A percentile compares a stretch with the other conserved stretches of the same genome.
Conservation (phyloP, 768 basidiomycete species). For the Arthromyces matolae region DNA sequence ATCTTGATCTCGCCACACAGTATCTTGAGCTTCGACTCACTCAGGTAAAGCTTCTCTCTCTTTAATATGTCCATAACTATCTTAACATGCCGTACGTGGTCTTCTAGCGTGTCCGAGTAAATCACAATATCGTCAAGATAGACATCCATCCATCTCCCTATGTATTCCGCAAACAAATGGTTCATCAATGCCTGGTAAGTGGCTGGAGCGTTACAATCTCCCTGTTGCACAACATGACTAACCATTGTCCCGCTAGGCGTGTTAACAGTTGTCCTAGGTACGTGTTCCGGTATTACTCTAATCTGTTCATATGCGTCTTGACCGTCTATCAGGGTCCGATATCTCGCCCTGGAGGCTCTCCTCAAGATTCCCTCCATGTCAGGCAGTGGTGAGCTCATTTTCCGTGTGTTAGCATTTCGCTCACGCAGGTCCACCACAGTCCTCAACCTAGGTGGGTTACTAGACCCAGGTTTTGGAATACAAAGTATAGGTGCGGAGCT, state of each 20-base stretch:
- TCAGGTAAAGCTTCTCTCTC: constrained; percentile 28
- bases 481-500: constrained; percentile 33
- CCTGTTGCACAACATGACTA: constrained; percentile 6
- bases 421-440: background rate
- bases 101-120: constrained; percentile 9
- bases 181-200: constrained; percentile 12
- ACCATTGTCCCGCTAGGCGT: constrained; percentile 13
- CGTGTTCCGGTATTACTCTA: constrained; percentile 6
- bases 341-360: background rate
- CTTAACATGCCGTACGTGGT: constrained; percentile 8
- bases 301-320: constrained; percentile 14
- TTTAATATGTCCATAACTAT: constrained; percentile 21
- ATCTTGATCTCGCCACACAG: constrained; percentile 22
- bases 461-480: constrained; percentile 3
- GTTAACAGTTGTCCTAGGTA: constrained; percentile 2
- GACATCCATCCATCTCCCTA: constrained; percentile 9
- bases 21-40: constrained; percentile 25
- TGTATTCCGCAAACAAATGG: constrained; percentile 6
- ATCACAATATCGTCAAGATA: constrained; percentile 12
- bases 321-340: constrained; percentile 1
- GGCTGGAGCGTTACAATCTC: too few relatives aligned
- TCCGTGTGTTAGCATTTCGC: constrained; percentile 7
- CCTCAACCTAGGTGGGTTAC: background rate
- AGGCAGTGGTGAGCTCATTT: constrained; percentile 10
- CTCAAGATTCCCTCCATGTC: constrained; percentile 4